A percentile compares a stretch with the other conserved stretches of the same genome.
These are phyloP conservation scores for Coniochaeta sp. DNA, from an alignment of 2,329 filamentous ascomycete species.

Conservation along the genomic window DNA sequence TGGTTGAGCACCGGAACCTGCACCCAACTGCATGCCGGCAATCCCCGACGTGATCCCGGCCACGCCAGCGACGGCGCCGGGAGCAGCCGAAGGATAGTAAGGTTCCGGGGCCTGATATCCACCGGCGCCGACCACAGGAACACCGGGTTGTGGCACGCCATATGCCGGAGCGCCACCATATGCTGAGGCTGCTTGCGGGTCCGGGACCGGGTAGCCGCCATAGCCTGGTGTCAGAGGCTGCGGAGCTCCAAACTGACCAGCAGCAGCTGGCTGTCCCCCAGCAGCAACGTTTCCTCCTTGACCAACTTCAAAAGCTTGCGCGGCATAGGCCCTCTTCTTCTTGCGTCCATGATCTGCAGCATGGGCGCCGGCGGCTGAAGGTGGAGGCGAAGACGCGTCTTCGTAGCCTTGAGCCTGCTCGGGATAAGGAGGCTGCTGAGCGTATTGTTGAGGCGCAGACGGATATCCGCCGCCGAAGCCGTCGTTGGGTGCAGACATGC, in stretches of 20 bases:
- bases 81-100: slow-evolving; percentile 40
- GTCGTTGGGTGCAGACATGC: slow-evolving; percentile 51
- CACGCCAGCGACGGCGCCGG: slow-evolving; percentile 39
- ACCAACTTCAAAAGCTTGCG: slow-evolving; percentile 89
- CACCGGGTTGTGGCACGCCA: slow-evolving; percentile 31
- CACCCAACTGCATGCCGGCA: slow-evolving; percentile 74
- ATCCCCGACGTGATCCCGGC: slow-evolving; percentile 77
- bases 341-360: slow-evolving; percentile 50
- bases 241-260: slow-evolving; percentile 37
- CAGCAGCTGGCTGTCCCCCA: slow-evolving; percentile 34
- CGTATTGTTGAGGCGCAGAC: slow-evolving; percentile 27
- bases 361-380: slow-evolving; percentile 19
- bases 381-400: slow-evolving; percentile 26
- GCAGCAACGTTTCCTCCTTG: slow-evolving; percentile 68
- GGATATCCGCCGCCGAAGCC: slow-evolving; percentile 46
- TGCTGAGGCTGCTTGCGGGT: slow-evolving; percentile 26
- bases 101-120: slow-evolving; percentile 63
- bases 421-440: slow-evolving; percentile 29
- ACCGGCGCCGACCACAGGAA: slow-evolving; percentile 37
- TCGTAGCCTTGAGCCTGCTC: slow-evolving; percentile 30
- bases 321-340: slow-evolving; percentile 94
- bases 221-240: slow-evolving; percentile 41
- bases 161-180: slow-evolving; percentile 34
- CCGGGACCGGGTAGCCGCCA: slow-evolving; percentile 50
- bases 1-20: slow-evolving; percentile 38